These are phyloP conservation scores for Centrapalus pauciflorus DNA, from an alignment of 129 eudicot genomes.

Conservation along the genomic window DNA sequence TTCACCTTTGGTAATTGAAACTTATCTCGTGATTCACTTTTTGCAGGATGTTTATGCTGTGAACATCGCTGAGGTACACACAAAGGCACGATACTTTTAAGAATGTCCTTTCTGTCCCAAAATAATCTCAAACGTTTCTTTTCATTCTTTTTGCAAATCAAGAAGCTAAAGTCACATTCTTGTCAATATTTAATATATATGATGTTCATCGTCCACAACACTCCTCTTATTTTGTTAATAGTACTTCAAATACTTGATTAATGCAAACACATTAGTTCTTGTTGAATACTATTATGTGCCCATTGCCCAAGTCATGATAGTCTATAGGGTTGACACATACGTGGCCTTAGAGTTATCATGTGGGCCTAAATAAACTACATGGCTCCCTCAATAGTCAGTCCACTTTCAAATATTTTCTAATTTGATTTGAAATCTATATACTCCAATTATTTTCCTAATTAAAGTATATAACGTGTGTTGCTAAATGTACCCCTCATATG, in stretches of 20 bases:
- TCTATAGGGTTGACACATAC: no score
- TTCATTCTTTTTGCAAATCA: neutral
- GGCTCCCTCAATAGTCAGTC: no score
- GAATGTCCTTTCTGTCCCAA: neutral
- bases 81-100: no score
- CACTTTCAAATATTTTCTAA: no score
- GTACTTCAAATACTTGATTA: neutral
- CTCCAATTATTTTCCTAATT: no score
- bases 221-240: neutral
- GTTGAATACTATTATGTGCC: neutral
- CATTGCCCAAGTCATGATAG: neutral
- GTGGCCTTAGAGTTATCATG: no score
- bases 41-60: slow-evolving; percentile 45
- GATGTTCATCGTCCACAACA: slow-evolving; percentile 3
- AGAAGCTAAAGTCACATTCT: neutral
- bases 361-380: no score
- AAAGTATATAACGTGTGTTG: no score
- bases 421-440: no score
- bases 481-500: no score
- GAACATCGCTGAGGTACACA: slow-evolving; percentile 49
- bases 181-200: neutral
- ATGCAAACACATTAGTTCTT: neutral
- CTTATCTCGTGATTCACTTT: neutral
- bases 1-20: neutral
- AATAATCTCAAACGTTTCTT: neutral